A percentile compares a stretch with the other conserved stretches of the same genome.
These are phyloP conservation scores for Cardamine resedifolia DNA, from an alignment of 345 rosid genomes.

Conservation along the genomic window DNA sequence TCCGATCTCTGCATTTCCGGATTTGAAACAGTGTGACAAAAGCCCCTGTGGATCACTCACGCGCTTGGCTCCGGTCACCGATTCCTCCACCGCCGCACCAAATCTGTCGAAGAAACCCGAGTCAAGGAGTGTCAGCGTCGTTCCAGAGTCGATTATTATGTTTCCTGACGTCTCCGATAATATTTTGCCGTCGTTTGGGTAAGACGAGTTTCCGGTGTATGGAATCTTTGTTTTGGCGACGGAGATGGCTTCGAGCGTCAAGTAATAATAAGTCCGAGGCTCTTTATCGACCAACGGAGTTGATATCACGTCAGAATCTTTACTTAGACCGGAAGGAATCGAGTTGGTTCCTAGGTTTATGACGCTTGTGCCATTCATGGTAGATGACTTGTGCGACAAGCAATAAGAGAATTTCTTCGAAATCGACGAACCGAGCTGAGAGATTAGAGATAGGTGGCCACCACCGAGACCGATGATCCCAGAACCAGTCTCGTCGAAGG, in stretches of 20 bases:
- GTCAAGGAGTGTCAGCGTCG: constrained; percentile 50
- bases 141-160: constrained; percentile 68
- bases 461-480: constrained; percentile 70
- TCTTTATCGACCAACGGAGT: constrained; percentile 48
- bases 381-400: constrained; percentile 46
- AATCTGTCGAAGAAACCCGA: constrained; percentile 30
- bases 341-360: constrained; percentile 54
- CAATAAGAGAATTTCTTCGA: constrained; percentile 64
- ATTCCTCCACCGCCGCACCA: constrained; percentile 21
- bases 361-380: constrained; percentile 37
- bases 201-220: constrained; percentile 31
- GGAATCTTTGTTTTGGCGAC: constrained; percentile 40
- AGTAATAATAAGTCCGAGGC: constrained; percentile 46
- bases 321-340: constrained; percentile 41
- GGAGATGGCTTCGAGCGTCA: constrained; percentile 48
- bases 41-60: constrained; percentile 33
- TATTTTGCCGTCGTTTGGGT: background rate
- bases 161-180: constrained; percentile 35
- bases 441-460: constrained; percentile 47
- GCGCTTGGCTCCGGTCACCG: constrained; percentile 22
- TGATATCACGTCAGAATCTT: constrained; percentile 27
- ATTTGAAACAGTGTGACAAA: constrained; percentile 45
- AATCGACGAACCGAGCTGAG: constrained; percentile 48
- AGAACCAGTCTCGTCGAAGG: constrained; percentile 41
- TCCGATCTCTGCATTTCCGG: background rate